Evolutionary conservation across 768 basidiomycete genomes (phyloP).

Genomic region (Boletus rubropictus): DNA sequence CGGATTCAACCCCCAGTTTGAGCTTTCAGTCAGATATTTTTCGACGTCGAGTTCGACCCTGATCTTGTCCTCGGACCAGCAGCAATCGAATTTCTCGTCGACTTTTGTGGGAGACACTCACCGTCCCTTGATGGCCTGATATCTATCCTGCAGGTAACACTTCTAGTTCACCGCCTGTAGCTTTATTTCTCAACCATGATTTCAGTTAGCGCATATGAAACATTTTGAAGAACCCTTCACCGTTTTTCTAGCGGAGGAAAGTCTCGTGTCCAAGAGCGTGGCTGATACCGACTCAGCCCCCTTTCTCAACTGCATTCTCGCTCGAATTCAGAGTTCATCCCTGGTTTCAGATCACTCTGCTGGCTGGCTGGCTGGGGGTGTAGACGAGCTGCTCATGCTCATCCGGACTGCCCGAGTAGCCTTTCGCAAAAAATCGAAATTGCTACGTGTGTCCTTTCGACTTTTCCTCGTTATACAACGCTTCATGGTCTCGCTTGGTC

Average conservation of each 20-base stretch:
- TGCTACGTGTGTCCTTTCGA: constrained; percentile 44
- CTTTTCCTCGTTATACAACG: constrained; percentile 40
- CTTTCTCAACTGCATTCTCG: constrained; percentile 37
- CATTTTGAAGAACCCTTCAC: constrained; percentile 65
- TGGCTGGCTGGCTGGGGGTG: constrained; percentile 25
- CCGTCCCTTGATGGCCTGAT: constrained; percentile 52
- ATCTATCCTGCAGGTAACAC: constrained; percentile 55
- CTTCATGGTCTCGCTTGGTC: constrained; percentile 40
- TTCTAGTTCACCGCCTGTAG: neutral
- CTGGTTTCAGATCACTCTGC: constrained; percentile 12
- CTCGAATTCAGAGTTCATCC: constrained; percentile 29
- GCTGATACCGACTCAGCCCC: constrained; percentile 17
- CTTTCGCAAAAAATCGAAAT: constrained; percentile 30
- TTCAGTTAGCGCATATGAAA: constrained; percentile 58
- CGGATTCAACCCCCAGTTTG: neutral
- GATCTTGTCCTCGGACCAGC: constrained; percentile 56
- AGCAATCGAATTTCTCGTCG: constrained; percentile 48
- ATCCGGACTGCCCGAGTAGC: constrained; percentile 36
- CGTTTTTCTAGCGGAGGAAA: constrained; percentile 19
- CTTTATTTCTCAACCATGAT: neutral
- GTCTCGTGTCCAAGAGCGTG: constrained; percentile 8
- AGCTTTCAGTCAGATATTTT: constrained; percentile 47
- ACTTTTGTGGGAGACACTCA: constrained; percentile 52
- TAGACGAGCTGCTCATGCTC: constrained; percentile 28
- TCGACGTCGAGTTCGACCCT: constrained; percentile 56